These are phyloP conservation scores for Cladorrhinum sp. DNA, from an alignment of 2,329 filamentous ascomycete genomes.

Conservation along the genomic window DNA sequence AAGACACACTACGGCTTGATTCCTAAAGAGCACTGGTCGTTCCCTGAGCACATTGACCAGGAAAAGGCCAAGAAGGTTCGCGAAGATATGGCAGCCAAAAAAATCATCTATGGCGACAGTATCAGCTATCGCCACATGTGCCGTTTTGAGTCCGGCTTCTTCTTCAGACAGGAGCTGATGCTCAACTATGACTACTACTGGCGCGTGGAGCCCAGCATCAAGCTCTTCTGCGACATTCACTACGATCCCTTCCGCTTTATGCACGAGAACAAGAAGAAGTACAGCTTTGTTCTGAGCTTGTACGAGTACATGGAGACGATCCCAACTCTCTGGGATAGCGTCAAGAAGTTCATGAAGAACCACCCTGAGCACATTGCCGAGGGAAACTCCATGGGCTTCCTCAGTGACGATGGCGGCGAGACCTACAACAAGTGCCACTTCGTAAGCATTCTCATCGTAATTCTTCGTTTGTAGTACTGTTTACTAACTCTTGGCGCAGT, in stretches of 20 bases:
- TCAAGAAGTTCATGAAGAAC: constrained; percentile 88
- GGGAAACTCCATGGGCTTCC: constrained; percentile 83
- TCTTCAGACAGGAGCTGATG: constrained; percentile 94
- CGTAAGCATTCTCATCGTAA: constrained; percentile 54
- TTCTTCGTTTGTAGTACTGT: neutral
- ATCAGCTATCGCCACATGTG: constrained; percentile 99
- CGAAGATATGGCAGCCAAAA: constrained; percentile 87
- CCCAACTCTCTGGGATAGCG: constrained; percentile 90
- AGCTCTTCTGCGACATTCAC: constrained; percentile 92
- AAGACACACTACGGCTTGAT: constrained; percentile 90
- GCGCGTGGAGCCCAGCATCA: constrained; percentile 95
- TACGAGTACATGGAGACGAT: constrained; percentile 98
- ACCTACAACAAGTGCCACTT: constrained; percentile 98
- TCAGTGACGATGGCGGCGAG: constrained; percentile 87
- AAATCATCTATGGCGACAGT: constrained; percentile 98
- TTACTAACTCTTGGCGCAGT: constrained; percentile 50
- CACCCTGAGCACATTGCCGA: constrained; percentile 83
- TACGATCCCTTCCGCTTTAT: constrained; percentile 97
- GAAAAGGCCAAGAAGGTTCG: constrained; percentile 87
- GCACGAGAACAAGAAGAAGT: constrained; percentile 95
- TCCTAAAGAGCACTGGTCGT: constrained; percentile 92
- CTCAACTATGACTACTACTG: constrained; percentile 99
- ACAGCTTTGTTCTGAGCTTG: constrained; percentile 91
- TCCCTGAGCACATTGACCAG: constrained; percentile 92
- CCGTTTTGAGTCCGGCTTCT: constrained; percentile 98